Conservation (phyloP, 108 stramenopile genomes). For the Cyclotella sp. region DNA sequence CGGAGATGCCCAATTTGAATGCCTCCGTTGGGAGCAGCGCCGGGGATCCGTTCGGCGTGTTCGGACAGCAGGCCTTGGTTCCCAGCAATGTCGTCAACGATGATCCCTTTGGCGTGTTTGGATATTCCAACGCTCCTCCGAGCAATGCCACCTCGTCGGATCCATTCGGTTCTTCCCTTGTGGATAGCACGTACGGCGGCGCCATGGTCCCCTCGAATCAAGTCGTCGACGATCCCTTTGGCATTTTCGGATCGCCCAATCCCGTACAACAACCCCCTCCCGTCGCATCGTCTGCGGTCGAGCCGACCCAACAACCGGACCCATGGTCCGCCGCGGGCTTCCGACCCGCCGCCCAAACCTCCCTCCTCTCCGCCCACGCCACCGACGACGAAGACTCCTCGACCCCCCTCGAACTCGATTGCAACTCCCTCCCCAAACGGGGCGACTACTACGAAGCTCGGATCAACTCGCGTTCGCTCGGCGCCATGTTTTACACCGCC, state of each 20-base stretch:
- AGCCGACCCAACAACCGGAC: too few relatives aligned
- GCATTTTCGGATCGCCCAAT: too few relatives aligned
- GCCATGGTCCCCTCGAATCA: not conserved
- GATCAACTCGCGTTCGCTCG: constrained; percentile 23
- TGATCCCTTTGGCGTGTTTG: constrained; percentile 50
- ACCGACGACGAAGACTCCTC: not conserved
- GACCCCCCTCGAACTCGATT: constrained; percentile 26
- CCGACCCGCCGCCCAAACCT: too few relatives aligned
- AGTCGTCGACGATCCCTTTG: too few relatives aligned
- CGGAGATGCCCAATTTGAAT: constrained; percentile 4
- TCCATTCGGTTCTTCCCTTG: not conserved
- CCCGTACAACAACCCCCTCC: too few relatives aligned
- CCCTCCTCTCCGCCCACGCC: not conserved
- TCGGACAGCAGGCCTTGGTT: constrained; percentile 28
- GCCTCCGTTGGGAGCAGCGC: not conserved
- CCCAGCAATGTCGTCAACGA: constrained; percentile 23
- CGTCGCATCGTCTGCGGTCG: too few relatives aligned
- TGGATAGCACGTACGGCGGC: not conserved
- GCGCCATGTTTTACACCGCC: constrained; percentile 50
- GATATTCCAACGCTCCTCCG: not conserved
- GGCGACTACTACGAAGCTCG: constrained; percentile 54
- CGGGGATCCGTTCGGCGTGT: constrained; percentile 9
- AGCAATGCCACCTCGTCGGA: not conserved
- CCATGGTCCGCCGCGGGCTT: too few relatives aligned
- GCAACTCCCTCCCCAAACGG: constrained; percentile 32